Evolutionary conservation across 1,139 yeast species (phyloP).

Genomic region (Geotrichum phurueaensis): DNA sequence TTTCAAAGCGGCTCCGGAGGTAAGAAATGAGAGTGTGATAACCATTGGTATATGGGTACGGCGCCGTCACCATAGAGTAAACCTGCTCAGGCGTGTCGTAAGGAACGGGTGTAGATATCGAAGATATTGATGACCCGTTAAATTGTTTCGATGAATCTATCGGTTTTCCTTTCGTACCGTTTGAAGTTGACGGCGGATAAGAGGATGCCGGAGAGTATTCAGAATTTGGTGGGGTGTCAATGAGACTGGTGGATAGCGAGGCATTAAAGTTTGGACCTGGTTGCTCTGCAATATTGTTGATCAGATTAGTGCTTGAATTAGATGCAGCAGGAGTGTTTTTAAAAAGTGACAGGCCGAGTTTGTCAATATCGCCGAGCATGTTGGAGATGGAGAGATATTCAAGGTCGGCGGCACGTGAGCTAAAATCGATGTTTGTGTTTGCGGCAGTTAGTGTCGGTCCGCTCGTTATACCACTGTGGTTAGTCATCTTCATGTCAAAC

Average conservation of each 20-base stretch:
- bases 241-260: not conserved
- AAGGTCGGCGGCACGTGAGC: constrained; percentile 18
- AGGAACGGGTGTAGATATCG: not conserved
- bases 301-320: not conserved
- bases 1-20: constrained; percentile 62
- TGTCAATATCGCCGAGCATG: constrained; percentile 8
- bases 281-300: not conserved
- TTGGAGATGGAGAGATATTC: constrained; percentile 17
- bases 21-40: constrained; percentile 78
- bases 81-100: constrained; percentile 28
- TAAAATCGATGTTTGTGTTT: constrained; percentile 9
- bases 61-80: constrained; percentile 37
- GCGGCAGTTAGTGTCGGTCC: not conserved
- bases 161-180: not conserved
- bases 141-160: not conserved
- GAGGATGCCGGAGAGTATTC: constrained; percentile 10
- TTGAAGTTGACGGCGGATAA: not conserved
- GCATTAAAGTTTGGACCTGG: not conserved
- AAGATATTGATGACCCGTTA: not conserved
- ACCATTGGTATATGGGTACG: constrained; percentile 85
- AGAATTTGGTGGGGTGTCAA: constrained; percentile 9
- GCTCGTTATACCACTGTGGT: not conserved
- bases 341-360: constrained; percentile 2
- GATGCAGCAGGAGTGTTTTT: not conserved
- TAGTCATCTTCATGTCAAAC: not conserved